phyloP scores from a whole-genome alignment of 2,329 filamentous ascomycete species.

The Aspergillus vadensis region DNA sequence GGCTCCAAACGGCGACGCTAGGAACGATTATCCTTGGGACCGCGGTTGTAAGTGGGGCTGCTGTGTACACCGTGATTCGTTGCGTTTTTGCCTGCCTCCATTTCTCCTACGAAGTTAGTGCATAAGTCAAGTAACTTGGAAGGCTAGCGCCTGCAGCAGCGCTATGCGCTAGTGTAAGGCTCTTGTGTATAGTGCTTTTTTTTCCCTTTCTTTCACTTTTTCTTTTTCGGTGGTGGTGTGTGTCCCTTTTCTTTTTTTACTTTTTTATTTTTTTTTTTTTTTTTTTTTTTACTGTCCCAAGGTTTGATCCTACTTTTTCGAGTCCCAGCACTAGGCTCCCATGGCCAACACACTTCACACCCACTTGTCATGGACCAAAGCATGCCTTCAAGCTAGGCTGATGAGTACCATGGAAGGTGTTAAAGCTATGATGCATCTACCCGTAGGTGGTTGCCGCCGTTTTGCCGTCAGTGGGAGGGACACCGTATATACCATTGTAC shows the following conservation, averaged over 20 bases:
- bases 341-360: conserved; percentile 3
- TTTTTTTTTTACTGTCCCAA: conserved; percentile 4
- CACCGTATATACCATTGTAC: background rate
- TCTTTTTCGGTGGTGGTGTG: conserved; percentile 1
- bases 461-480: background rate
- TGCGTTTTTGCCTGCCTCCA: conserved; percentile 15
- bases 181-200: conserved; percentile 4
- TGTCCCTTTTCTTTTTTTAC: conserved; percentile 3
- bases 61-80: conserved; percentile 12
- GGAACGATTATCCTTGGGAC: conserved; percentile 22
- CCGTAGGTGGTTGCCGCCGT: conserved; percentile 16
- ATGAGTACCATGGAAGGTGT: conserved; percentile 17
- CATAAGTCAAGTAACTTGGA: conserved; percentile 9
- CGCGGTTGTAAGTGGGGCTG: conserved; percentile 6
- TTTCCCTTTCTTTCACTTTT: background rate
- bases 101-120: conserved; percentile 13
- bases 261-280: background rate
- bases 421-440: conserved; percentile 20
- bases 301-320: background rate
- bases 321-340: background rate
- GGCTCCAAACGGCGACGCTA: conserved; percentile 25
- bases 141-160: conserved; percentile 1
- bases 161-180: conserved; percentile 12
- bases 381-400: background rate
- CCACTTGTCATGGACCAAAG: conserved; percentile 1